Evolutionary conservation across 169 alveolate genomes (phyloP).

Genomic region (Toxoplasma gondii): DNA sequence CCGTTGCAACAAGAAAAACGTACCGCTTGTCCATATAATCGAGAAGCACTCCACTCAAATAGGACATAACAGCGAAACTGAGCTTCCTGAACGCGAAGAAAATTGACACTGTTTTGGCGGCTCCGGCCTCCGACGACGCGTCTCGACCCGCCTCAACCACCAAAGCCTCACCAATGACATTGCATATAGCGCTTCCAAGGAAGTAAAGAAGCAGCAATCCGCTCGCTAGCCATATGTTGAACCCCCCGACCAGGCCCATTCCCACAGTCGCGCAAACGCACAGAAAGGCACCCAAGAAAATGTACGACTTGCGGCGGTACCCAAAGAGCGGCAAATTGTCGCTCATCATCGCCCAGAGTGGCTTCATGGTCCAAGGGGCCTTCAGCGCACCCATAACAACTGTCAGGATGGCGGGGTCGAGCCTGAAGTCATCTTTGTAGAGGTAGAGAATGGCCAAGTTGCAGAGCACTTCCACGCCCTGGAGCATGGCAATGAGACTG

Average conservation of each 20-base stretch:
- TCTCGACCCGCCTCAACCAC: conserved; percentile 86
- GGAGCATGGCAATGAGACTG: conserved; percentile 78
- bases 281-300: conserved; percentile 79
- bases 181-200: conserved; percentile 73
- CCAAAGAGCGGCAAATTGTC: conserved; percentile 87
- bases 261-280: conserved; percentile 73
- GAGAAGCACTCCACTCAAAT: conserved; percentile 79
- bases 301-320: conserved; percentile 85
- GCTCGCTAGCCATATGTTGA: conserved; percentile 79
- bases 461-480: conserved; percentile 88
- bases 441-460: conserved; percentile 84
- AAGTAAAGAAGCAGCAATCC: conserved; percentile 48
- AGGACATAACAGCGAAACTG: conserved; percentile 85
- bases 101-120: conserved; percentile 79
- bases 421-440: conserved; percentile 84
- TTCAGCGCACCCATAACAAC: conserved; percentile 82
- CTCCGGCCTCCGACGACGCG: conserved; percentile 65
- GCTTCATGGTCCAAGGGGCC: conserved; percentile 86
- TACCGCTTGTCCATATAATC: conserved; percentile 74
- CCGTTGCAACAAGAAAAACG: conserved; percentile 80
- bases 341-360: conserved; percentile 84
- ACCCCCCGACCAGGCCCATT: conserved; percentile 74
- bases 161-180: conserved; percentile 91
- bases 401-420: conserved; percentile 81
- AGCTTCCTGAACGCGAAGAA: conserved; percentile 84